Evolutionary conservation across 441 rosid genomes (phyloP), one percentile per base, ranked within the genome.

Genomic region (Mallotus repandus): DNA sequence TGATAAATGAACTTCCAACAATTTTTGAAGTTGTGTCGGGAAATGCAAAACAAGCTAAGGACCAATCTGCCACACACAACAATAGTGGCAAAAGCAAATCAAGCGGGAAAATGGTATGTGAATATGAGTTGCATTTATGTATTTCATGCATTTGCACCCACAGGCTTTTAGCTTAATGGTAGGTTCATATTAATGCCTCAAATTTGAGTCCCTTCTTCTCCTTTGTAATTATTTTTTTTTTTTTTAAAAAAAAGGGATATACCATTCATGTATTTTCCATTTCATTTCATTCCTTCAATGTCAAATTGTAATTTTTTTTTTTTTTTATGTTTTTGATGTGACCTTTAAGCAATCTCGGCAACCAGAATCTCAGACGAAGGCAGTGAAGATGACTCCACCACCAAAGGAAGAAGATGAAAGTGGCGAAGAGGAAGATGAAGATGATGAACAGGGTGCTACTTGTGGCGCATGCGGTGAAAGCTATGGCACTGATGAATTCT

Each of bases 391-490:
- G 82, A 73, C 86, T 62, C 81, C 85, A 75, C 87, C 89, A 63
- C 78, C 85, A 9, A 87, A 86, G 81, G 93, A 89, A 43, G 94
- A 96, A 12, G 95, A 82, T 53, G 97, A 86, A 71, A 90, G 97
- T 16, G 97, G 87, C n/a, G 99, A 91, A 38, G 96, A 89, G 66
- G 97, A 91, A 19, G 99, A 89, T 16, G 97, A 88, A 68, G 94
- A 92, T 46, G 94, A 90, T n/a, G 95, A 89, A 45, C 97, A 89
- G 72, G 99, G 92, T 41, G 95, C 98, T 19, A 82, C 87, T 32
- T 95, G 99, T 69, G 98, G 98, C 57, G 98, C 98, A 13, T 96
- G 98, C 57, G 97, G 98, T 64, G 95, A 95, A 55, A 87, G 89
- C 84, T 89, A 95, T 77, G 97, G 89, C 43, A 73, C 86, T 8